Evolutionary conservation across 2,329 filamentous ascomycete species (phyloP).

Genomic region (Phoma sp.): DNA sequence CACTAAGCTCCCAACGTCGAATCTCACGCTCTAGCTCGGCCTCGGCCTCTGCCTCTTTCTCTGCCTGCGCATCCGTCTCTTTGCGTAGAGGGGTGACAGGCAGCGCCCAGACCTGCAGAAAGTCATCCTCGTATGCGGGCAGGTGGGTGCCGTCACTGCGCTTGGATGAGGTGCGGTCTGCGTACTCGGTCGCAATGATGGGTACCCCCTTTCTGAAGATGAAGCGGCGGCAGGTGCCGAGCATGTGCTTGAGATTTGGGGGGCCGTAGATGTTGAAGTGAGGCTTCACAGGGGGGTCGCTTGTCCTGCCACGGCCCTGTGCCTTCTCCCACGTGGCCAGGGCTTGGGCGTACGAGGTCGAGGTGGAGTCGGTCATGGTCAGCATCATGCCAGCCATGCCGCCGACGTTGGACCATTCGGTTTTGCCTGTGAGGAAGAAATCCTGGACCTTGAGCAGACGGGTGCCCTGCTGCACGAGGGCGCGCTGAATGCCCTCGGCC

Average conservation of each 20-base stretch:
- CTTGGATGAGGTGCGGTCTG: conserved; percentile 29
- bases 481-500: conserved; percentile 83
- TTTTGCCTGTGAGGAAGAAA: conserved; percentile 80
- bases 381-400: conserved; percentile 86
- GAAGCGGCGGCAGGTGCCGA: conserved; percentile 85
- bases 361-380: conserved; percentile 74
- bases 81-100: conserved; percentile 56
- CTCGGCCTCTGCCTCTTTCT: conserved; percentile 20
- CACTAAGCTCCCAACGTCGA: conserved; percentile 28
- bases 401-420: conserved; percentile 77
- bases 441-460: conserved; percentile 71
- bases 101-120: conserved; percentile 85
- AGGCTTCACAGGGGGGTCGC: conserved; percentile 28
- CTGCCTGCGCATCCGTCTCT: conserved; percentile 6
- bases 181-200: conserved; percentile 72
- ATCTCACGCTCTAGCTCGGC: conserved; percentile 30
- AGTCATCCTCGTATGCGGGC: conserved; percentile 77
- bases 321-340: conserved; percentile 43
- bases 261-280: conserved; percentile 72
- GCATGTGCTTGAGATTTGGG: conserved; percentile 76
- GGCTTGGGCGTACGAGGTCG: conserved; percentile 55
- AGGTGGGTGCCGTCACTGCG: conserved; percentile 44
- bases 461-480: conserved; percentile 71
- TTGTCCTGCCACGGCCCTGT: conserved; percentile 23
- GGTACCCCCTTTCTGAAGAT: conserved; percentile 85